These are phyloP conservation scores for Chalara sp. DNA, from an alignment of 2,329 filamentous ascomycete genomes.

Conservation along the genomic window DNA sequence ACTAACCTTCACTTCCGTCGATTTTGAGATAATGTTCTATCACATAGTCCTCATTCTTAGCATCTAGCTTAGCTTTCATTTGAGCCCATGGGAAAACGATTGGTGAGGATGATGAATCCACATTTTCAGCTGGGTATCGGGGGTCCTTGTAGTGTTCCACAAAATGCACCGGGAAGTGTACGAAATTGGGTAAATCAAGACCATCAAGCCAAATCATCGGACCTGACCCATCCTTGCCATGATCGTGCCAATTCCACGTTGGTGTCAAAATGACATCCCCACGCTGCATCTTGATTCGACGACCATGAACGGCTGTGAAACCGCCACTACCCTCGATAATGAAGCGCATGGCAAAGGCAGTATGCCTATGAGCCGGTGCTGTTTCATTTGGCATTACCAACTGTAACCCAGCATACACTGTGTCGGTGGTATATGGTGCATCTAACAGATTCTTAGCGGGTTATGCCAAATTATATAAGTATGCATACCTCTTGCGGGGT, in stretches of 20 bases:
- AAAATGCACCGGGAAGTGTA: conserved; percentile 45
- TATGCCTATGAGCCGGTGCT: conserved; percentile 48
- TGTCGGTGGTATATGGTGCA: conserved; percentile 50
- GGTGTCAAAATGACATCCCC: conserved; percentile 53
- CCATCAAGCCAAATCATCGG: conserved; percentile 54
- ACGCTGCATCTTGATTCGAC: conserved; percentile 41
- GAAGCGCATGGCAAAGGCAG: conserved; percentile 49
- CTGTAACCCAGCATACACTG: conserved; percentile 50
- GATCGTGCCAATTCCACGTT: conserved; percentile 53
- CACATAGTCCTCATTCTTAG: conserved; percentile 22
- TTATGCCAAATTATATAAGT: conserved; percentile 28
- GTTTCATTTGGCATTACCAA: conserved; percentile 49
- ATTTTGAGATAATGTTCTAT: conserved; percentile 28
- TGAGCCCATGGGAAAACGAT: conserved; percentile 35
- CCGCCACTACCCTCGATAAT: conserved; percentile 49
- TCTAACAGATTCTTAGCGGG: conserved; percentile 26
- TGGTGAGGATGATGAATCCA: conserved; percentile 28
- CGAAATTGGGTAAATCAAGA: conserved; percentile 45
- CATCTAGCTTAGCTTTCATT: conserved; percentile 34
- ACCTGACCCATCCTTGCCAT: conserved; percentile 47
- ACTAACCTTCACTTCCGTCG: conserved; percentile 28
- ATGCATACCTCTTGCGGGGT: conserved; percentile 27
- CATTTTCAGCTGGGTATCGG: conserved; percentile 41
- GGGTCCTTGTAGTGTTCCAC: conserved; percentile 41
- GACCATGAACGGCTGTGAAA: conserved; percentile 50